Conservation (phyloP, 225 moss, liverwort and hornwort species). For the Physcomitrium patens region DNA sequence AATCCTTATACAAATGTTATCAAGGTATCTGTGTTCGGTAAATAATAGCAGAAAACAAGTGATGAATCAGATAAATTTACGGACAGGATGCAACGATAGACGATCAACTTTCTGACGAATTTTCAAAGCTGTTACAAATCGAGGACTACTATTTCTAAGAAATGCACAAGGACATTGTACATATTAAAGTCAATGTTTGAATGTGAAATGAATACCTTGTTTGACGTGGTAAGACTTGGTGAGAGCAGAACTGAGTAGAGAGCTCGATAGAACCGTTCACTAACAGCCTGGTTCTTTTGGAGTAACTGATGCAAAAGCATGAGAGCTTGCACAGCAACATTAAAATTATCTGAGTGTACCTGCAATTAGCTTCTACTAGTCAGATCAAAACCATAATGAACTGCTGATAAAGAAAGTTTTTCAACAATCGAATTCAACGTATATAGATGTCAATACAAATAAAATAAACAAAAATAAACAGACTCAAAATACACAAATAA, state of each 20-base stretch:
- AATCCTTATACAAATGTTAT: not conserved
- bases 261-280: constrained; percentile 95
- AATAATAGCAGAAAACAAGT: not conserved
- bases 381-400: constrained; percentile 21
- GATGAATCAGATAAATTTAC: not conserved
- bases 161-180: constrained; percentile 16
- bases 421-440: not conserved
- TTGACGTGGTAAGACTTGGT: constrained; percentile 76
- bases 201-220: constrained; percentile 58
- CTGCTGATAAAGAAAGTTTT: constrained; percentile 13
- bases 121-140: constrained; percentile 7
- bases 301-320: constrained; percentile 95
- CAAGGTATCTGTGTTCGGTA: not conserved
- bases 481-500: not conserved
- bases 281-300: constrained; percentile 87
- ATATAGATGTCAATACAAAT: not conserved
- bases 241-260: constrained; percentile 92
- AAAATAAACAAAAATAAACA: no score
- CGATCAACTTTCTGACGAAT: not conserved
- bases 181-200: not conserved
- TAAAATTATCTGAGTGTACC: constrained; percentile 96
- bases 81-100: constrained; percentile 13
- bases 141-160: not conserved
- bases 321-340: constrained; percentile 95
- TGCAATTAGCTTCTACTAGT: constrained; percentile 36